Evolutionary conservation across 2,329 filamentous ascomycete genomes (phyloP).

Genomic region (Xylaria sp.): DNA sequence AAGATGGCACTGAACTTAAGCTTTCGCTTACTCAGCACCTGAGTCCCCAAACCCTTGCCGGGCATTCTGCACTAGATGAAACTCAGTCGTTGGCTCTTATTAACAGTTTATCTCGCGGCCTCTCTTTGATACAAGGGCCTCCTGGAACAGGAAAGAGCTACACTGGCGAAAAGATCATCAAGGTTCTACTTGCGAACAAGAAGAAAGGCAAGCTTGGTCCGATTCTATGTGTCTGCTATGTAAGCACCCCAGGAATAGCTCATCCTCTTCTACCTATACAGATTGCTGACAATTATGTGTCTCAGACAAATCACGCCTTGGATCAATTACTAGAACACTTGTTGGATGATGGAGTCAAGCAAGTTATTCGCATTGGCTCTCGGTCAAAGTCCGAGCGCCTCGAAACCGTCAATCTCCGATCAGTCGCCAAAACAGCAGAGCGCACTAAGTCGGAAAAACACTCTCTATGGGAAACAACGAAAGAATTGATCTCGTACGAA

Average conservation of each 20-base stretch:
- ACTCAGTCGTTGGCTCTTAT: conserved; percentile 59
- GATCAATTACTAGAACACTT: conserved; percentile 67
- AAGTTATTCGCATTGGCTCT: conserved; percentile 67
- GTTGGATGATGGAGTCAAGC: conserved; percentile 50
- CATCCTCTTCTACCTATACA: background rate
- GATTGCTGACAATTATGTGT: background rate
- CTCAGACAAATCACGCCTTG: conserved; percentile 52
- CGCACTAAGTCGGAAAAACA: conserved; percentile 49
- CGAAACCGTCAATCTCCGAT: conserved; percentile 55
- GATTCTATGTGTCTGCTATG: conserved; percentile 58
- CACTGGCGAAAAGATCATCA: conserved; percentile 64
- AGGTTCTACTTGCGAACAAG: conserved; percentile 55
- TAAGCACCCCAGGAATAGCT: background rate
- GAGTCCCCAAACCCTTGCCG: conserved; percentile 35
- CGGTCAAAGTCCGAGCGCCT: conserved; percentile 61
- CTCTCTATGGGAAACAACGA: conserved; percentile 37
- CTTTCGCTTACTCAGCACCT: conserved; percentile 29
- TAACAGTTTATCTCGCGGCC: conserved; percentile 54
- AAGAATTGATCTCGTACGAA: conserved; percentile 21
- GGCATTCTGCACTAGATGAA: conserved; percentile 56
- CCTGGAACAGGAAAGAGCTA: conserved; percentile 74
- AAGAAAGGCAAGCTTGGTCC: conserved; percentile 50
- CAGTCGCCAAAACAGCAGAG: conserved; percentile 39
- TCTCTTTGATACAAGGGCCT: conserved; percentile 71
- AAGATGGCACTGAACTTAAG: conserved; percentile 30